phyloP scores from a whole-genome alignment of 441 rosid genomes.

The Isatis lusitanica region DNA sequence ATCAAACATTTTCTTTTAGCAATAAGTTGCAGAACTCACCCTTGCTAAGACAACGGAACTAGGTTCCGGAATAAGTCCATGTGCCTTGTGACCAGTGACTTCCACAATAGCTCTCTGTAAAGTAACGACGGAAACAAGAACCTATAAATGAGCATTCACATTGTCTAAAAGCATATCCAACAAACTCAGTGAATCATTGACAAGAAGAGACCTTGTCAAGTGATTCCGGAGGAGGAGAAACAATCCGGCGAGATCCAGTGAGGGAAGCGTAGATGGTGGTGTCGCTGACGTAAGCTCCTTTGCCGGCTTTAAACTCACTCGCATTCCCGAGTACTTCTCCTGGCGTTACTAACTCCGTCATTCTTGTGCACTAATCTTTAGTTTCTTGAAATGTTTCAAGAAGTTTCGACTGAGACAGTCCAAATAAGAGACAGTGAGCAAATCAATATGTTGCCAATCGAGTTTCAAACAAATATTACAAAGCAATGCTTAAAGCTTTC shows the following conservation, averaged over 20 bases:
- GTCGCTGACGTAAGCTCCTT: slow-evolving; percentile 66
- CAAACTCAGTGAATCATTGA: neutral
- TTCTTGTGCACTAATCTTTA: neutral
- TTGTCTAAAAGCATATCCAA: neutral
- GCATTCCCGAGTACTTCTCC: slow-evolving; percentile 73
- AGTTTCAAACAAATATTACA: neutral
- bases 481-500: neutral
- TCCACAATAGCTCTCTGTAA: slow-evolving; percentile 72
- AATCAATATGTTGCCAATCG: neutral
- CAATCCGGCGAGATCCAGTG: slow-evolving; percentile 58
- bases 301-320: slow-evolving; percentile 65
- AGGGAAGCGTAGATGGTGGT: slow-evolving; percentile 77
- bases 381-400: neutral
- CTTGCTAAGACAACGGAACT: slow-evolving; percentile 79
- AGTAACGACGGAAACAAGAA: neutral
- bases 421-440: neutral
- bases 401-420: neutral
- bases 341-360: slow-evolving; percentile 64
- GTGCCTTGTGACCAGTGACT: slow-evolving; percentile 80
- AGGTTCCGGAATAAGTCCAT: slow-evolving; percentile 78
- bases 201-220: slow-evolving; percentile 56
- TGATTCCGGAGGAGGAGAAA: slow-evolving; percentile 55
- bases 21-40: slow-evolving; percentile 45
- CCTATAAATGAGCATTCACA: neutral
- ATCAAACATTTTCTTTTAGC: neutral